Conservation (phyloP, 2,329 filamentous ascomycete species). For the Triangularia setosa region DNA sequence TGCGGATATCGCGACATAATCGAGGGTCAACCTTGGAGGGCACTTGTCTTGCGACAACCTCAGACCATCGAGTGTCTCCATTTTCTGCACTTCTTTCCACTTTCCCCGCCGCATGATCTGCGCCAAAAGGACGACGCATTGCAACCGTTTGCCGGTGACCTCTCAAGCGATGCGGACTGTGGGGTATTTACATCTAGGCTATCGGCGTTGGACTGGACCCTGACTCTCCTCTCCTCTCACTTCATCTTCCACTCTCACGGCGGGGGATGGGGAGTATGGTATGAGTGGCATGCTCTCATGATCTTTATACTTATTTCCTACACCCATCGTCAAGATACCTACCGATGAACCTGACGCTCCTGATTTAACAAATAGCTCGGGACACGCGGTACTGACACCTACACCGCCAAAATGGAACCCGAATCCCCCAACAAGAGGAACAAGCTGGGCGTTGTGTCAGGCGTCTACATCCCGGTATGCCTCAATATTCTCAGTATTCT, state of each 20-base stretch:
- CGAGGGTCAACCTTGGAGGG: neutral
- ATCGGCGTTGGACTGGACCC: neutral
- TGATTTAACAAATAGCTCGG: neutral
- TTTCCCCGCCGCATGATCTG: slow-evolving; percentile 9
- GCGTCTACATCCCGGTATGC: slow-evolving; percentile 84
- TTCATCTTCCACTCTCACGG: neutral
- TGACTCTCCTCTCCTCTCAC: slow-evolving; percentile 2
- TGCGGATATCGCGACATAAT: neutral
- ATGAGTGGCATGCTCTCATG: neutral
- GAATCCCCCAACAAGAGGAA: slow-evolving; percentile 37
- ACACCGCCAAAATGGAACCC: slow-evolving; percentile 31
- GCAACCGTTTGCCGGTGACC: neutral
- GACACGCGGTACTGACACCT: neutral
- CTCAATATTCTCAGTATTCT: slow-evolving; percentile 86
- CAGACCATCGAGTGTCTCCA: slow-evolving; percentile 1
- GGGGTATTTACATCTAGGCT: slow-evolving; percentile 9
- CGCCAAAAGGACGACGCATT: neutral
- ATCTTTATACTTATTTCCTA: neutral
- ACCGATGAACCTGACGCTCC: neutral
- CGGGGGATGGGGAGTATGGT: neutral
- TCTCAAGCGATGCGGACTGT: slow-evolving; percentile 8
- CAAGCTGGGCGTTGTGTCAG: slow-evolving; percentile 73
- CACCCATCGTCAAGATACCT: neutral
- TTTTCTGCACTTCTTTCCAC: neutral
- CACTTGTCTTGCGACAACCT: neutral